Evolutionary conservation across 2,329 filamentous ascomycete genomes (phyloP).

Genomic region (Fusarium coicis): DNA sequence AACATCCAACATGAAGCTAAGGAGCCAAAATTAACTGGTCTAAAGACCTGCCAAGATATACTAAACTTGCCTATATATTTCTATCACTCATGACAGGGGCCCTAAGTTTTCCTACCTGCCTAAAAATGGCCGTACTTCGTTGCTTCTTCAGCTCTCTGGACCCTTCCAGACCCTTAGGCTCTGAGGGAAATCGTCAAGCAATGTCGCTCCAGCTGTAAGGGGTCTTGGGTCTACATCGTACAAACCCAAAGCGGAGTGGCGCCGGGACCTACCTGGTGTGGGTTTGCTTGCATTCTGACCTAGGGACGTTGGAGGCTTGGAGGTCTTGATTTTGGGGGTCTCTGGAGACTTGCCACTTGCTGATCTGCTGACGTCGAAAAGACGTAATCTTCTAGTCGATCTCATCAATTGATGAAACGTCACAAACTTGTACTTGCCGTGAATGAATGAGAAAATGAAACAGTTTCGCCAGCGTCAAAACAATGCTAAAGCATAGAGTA

Average conservation of each 20-base stretch:
- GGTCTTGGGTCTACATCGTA: neutral
- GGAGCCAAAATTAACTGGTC: neutral
- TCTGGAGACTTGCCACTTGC: neutral
- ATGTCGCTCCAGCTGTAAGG: slow-evolving; percentile 3
- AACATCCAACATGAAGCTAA: neutral
- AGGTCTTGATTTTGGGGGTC: slow-evolving; percentile 9
- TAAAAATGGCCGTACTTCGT: neutral
- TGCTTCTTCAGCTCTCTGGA: neutral
- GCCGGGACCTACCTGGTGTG: neutral
- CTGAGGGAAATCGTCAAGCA: neutral
- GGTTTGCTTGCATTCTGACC: slow-evolving; percentile 6
- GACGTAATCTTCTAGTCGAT: slow-evolving; percentile 16
- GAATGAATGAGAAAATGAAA: neutral
- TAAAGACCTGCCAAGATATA: neutral
- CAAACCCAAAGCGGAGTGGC: slow-evolving; percentile 4
- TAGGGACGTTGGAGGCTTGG: neutral
- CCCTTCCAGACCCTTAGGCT: slow-evolving; percentile 12
- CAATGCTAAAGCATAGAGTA: neutral
- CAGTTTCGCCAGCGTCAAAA: neutral
- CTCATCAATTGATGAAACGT: neutral
- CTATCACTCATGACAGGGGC: neutral
- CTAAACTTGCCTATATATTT: neutral
- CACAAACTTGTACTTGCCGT: neutral
- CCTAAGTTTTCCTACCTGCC: neutral
- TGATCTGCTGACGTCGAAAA: slow-evolving; percentile 31